Evolutionary conservation across 768 basidiomycete genomes (phyloP), one percentile per base, ranked within the genome.

Genomic region (Tephrocybe sp.): DNA sequence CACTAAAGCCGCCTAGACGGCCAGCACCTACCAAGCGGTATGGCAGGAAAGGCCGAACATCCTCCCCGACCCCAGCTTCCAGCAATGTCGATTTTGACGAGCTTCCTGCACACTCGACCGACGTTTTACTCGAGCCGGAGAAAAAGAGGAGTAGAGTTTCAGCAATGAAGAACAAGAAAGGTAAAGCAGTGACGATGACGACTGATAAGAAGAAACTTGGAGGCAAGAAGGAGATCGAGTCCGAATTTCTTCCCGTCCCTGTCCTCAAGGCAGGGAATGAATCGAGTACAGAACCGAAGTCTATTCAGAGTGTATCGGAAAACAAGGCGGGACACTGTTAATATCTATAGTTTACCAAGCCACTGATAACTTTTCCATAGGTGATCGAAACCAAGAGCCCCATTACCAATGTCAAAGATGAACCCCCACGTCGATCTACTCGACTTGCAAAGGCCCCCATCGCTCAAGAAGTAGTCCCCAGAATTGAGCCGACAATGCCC

Each of bases 161-260:
- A 3, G 62, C 58, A 0, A 71, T 63, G 67, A 71, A 65, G 58
- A 59, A 57, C 12, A 71, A 67, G 46, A 59, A 34, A 8, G 68
- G 65, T 24, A 65, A 63, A 45, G 32, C 55, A 1, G 30, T n/a
- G 23, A 24, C n/a, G 39, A 10, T 11, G 24, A 34, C 17, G 12
- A 25, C 12, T 6, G 23, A 17, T 11, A 30, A 20, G 12, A 45
- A 38, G 33, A 46, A 48, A 24, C 33, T 21, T 14, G 23, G 17
- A 32, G 15, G 5, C 9, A 21, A 14, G 28, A 36, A 21, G 30
- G 32, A 54, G 4, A 20, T 26, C 37, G 24, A 28, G 18, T n/a
- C 34, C 15, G 32, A 39, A 10, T 4, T 23, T n/a, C 24, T 15
- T 2, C 24, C 32, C 12, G 17, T 12, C 8, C 21, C n/a, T 24